phyloP scores from a whole-genome alignment of 2,329 filamentous ascomycete genomes.

The Pestalotiopsis sp. region DNA sequence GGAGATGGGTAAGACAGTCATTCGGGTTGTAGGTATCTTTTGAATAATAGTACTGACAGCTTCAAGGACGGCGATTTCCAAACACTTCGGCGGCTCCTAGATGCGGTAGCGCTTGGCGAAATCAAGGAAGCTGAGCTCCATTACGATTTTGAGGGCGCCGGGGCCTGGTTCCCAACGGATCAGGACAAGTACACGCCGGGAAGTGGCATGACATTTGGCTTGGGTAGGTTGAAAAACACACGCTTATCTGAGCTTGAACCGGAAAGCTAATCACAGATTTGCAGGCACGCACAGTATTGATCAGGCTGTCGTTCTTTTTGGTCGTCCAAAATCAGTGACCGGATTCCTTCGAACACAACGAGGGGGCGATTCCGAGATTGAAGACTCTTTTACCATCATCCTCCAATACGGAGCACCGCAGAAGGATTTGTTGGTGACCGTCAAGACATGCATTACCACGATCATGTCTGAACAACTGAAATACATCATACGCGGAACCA shows the following conservation, averaged over 20 bases:
- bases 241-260: too few relatives aligned
- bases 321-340: neutral
- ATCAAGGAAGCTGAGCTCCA: neutral
- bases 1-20: neutral
- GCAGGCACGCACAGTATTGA: neutral
- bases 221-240: neutral
- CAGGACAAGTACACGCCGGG: neutral
- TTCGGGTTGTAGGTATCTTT: rapidly evolving
- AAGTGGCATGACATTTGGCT: neutral
- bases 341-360: neutral
- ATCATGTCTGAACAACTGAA: neutral
- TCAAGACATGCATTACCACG: neutral
- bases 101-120: neutral
- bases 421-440: neutral
- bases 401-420: neutral
- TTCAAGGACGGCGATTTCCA: neutral
- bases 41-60: too few relatives aligned
- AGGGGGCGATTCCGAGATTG: neutral
- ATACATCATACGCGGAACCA: neutral
- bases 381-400: neutral
- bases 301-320: neutral
- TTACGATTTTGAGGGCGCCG: neutral
- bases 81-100: neutral
- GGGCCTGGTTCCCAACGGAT: neutral
- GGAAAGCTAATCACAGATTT: neutral